Conservation (phyloP, 2,329 filamentous ascomycete genomes). For the Aspergillus pseudoterreus region DNA sequence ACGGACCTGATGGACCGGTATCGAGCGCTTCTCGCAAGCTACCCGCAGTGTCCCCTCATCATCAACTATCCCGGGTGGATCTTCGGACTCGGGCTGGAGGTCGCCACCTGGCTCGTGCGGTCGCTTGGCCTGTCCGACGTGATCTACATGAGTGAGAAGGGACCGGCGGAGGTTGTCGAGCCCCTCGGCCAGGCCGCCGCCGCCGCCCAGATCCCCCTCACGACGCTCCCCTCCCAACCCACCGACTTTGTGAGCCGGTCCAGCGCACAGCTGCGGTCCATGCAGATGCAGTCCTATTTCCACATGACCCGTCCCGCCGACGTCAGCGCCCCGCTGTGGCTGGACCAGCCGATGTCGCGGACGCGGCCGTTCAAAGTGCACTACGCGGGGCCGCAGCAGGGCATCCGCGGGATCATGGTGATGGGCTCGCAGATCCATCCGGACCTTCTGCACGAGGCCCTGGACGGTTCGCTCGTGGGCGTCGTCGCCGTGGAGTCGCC, state of each 20-base stretch:
- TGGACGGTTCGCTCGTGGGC: constrained; percentile 54
- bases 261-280: constrained; percentile 50
- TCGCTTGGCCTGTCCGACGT: constrained; percentile 49
- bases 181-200: constrained; percentile 40
- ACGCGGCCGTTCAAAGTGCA: constrained; percentile 47
- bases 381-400: constrained; percentile 43
- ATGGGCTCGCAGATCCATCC: constrained; percentile 49
- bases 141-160: constrained; percentile 52
- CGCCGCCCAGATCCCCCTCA: constrained; percentile 35
- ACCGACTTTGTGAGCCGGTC: constrained; percentile 45
- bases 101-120: constrained; percentile 46
- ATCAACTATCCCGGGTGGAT: constrained; percentile 58
- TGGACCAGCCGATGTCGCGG: constrained; percentile 42
- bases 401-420: constrained; percentile 51
- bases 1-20: constrained; percentile 52
- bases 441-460: constrained; percentile 46
- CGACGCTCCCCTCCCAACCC: constrained; percentile 45
- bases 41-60: constrained; percentile 48
- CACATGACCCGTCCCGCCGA: constrained; percentile 39
- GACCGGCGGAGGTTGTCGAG: constrained; percentile 41
- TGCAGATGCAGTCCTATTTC: constrained; percentile 62
- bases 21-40: constrained; percentile 35
- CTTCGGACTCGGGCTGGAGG: constrained; percentile 49
- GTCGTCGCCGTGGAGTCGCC: constrained; percentile 48
- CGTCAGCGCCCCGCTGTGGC: constrained; percentile 40